A percentile compares a stretch with the other conserved stretches of the same genome.
phyloP scores from a whole-genome alignment of 192 early-diverging fungal species.

The Spinellus fusiger region DNA sequence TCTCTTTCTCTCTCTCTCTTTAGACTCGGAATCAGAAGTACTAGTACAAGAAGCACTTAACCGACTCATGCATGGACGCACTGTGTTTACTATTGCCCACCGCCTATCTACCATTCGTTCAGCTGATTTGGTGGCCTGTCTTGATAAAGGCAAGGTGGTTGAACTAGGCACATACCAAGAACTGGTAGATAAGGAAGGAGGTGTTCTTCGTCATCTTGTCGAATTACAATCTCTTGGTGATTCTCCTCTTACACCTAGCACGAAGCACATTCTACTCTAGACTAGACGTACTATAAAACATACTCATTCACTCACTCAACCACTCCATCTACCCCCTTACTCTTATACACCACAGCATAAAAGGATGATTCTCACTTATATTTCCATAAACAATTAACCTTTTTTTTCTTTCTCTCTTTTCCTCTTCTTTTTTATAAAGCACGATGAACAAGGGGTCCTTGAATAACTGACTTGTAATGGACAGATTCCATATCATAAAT shows the following conservation, averaged over 20 bases:
- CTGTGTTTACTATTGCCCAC: slow-evolving; percentile 71
- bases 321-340: too few species aligned
- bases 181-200: slow-evolving; percentile 39
- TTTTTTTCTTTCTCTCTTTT: background rate
- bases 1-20: background rate
- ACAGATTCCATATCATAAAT: slow-evolving; percentile 45
- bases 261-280: too few species aligned
- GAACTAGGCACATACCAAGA: slow-evolving; percentile 61
- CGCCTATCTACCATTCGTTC: slow-evolving; percentile 55
- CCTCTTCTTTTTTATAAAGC: background rate
- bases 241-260: background rate
- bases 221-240: slow-evolving; percentile 26
- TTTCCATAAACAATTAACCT: background rate
- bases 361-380: too few species aligned
- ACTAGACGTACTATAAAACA: too few species aligned
- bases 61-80: slow-evolving; percentile 47
- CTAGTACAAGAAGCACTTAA: slow-evolving; percentile 63
- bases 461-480: slow-evolving; percentile 30
- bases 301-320: too few species aligned
- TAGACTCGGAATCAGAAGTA: slow-evolving; percentile 56
- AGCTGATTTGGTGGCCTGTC: slow-evolving; percentile 55
- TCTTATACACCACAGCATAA: too few species aligned
- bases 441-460: background rate
- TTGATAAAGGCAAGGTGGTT: slow-evolving; percentile 39
- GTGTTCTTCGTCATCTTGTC: slow-evolving; percentile 30